Evolutionary conservation across 2,329 filamentous ascomycete species (phyloP), one percentile per base, ranked within the genome.

Genomic region (Phialocephala subalpina): DNA sequence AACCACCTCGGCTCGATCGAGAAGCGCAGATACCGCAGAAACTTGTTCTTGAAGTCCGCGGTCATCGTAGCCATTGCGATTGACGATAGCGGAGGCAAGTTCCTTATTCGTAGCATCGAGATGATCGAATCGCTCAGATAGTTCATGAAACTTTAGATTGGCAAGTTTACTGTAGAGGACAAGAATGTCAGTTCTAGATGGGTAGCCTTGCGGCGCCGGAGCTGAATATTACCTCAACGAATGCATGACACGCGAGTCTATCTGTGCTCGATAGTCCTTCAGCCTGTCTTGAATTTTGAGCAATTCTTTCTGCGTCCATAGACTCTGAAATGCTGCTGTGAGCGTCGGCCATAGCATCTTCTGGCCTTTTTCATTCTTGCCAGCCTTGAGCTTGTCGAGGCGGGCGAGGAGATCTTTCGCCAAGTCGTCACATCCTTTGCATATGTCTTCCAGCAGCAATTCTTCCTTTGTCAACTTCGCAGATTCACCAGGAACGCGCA

Each of bases 121-220:
- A 18, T 33, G 55, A 58, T 58, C 55, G 33, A 58, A 58, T 25
- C 55, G 55, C 22, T 58, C 33, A 12, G 55, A 58, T 20, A 40
- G 55, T 58, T 58, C 33, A 1, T 40, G 33, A 3, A 40, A 42
- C 22, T 47, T n/a, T 11, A 47, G 11, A 18, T 47, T 18, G 18
- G 47, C 12, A n/a, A 16, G 57, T 60, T 60, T 35, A 22, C 57
- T 60, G 18, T 2, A 18, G 40, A 18, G 7, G 20, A n/a, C 6
- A 33, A 58, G 20, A 40, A 57, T 5, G n/a, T 57, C 33, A 57
- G 53, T 38, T 33, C 12, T 57, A 7, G 29, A 45, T 42, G 20
- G 2, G 36, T 11, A 25, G 27, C 27, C 9, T 45, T 22, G 14
- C 11, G 27, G 18, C 25, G 38, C 40, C 9, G 38, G 12, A 9